A percentile compares a stretch with the other conserved stretches of the same genome.
These are phyloP conservation scores for Trichosporon asahii DNA, from an alignment of 1,284 basidiomycete genomes.

Conservation along the genomic window DNA sequence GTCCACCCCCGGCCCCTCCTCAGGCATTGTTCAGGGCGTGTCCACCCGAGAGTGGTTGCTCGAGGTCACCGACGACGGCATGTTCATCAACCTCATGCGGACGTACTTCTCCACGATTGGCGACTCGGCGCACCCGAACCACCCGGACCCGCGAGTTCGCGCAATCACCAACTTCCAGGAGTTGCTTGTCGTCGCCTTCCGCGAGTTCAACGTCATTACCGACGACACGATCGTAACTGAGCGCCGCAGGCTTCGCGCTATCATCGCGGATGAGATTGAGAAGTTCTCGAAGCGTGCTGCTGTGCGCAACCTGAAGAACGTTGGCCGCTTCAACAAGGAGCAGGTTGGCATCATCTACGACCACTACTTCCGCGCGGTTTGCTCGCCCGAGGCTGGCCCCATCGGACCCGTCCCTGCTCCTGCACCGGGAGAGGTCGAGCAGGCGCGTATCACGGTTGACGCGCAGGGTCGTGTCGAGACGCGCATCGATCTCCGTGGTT, in stretches of 20 bases:
- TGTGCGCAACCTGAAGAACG: conserved; percentile 77
- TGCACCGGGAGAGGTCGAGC: conserved; percentile 39
- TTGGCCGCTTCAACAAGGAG: conserved; percentile 82
- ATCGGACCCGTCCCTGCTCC: conserved; percentile 16
- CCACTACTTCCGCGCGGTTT: conserved; percentile 82
- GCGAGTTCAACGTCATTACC: conserved; percentile 94
- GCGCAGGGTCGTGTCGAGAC: conserved; percentile 75
- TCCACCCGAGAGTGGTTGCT: no score
- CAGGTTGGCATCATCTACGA: conserved; percentile 88
- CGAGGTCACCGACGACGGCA: conserved; percentile 95
- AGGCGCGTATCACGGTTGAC: conserved; percentile 47
- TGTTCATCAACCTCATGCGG: conserved; percentile 92
- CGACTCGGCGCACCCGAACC: conserved; percentile 88
- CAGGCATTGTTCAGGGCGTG: no score
- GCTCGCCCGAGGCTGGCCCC: conserved; percentile 50
- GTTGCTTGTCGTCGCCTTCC: conserved; percentile 89
- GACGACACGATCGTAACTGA: conserved; percentile 94
- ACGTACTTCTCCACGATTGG: conserved; percentile 91
- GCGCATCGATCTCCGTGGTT: conserved; percentile 79
- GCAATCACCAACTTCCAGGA: conserved; percentile 98
- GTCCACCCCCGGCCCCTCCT: no score
- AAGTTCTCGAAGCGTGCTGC: conserved; percentile 93
- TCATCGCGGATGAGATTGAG: conserved; percentile 92
- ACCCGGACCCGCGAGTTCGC: conserved; percentile 80
- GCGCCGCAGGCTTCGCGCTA: conserved; percentile 78